Evolutionary conservation across 768 basidiomycete species (phyloP).

Genomic region (Psilocybe azurescens): DNA sequence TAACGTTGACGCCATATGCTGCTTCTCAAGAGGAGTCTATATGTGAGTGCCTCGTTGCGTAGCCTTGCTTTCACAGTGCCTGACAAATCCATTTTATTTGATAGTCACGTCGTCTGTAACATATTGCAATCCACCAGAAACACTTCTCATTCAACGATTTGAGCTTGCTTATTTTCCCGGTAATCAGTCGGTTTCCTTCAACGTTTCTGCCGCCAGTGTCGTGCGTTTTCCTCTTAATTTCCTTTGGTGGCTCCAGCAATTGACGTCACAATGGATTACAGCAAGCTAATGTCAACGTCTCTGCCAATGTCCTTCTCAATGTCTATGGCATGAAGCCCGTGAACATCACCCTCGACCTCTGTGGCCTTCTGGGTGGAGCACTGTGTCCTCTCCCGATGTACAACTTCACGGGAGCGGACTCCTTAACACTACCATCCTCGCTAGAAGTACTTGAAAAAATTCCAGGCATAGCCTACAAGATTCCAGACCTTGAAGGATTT

Average conservation of each 20-base stretch:
- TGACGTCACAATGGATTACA: conserved; percentile 33
- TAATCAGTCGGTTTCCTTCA: conserved; percentile 81
- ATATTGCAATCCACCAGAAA: conserved; percentile 82
- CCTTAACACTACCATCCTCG: conserved; percentile 65
- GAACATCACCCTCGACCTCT: conserved; percentile 89
- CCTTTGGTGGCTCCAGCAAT: conserved; percentile 11
- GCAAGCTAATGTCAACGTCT: conserved; percentile 80
- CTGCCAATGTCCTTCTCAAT: conserved; percentile 81
- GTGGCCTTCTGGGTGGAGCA: conserved; percentile 74
- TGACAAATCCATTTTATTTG: conserved; percentile 10
- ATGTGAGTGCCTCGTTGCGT: conserved; percentile 50
- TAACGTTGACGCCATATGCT: conserved; percentile 38
- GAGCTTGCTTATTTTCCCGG: conserved; percentile 71
- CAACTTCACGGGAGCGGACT: conserved; percentile 86
- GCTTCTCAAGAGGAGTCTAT: conserved; percentile 58
- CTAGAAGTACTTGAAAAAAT: conserved; percentile 60
- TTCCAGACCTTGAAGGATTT: conserved; percentile 93
- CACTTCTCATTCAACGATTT: conserved; percentile 79
- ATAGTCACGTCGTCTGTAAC: conserved; percentile 88
- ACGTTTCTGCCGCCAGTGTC: conserved; percentile 86
- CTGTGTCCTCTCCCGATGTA: conserved; percentile 85
- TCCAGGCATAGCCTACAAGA: conserved; percentile 82
- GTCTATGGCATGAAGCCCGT: conserved; percentile 87
- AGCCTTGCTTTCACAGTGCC: neutral
- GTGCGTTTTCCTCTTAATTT: conserved; percentile 48